Evolutionary conservation across 176 grass and related monocot genomes (phyloP), one percentile per base, ranked within the genome.

Genomic region (Luzula sylvatica): DNA sequence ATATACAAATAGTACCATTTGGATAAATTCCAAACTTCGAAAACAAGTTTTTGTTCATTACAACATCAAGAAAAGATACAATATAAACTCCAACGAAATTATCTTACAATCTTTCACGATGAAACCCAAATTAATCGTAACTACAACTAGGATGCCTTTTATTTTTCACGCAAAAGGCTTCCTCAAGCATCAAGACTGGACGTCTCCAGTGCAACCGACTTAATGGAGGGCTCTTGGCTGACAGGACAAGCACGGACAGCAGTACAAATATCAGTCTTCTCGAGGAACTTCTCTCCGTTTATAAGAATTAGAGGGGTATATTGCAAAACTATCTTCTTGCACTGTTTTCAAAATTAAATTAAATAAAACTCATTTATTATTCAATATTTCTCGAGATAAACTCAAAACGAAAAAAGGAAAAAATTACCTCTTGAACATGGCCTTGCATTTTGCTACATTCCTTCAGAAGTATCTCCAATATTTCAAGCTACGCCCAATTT

Each of bases 241-340:
- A 44, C 55, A 3, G 69, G n/a, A 14, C 92, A 96, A 0, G 72
- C 85, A 72, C 73, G 74, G 16, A 83, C 7, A 3, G 71, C 25
- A n/a, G 35, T 38, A 8, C 92, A 96, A 17, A 96, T 27, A 66
- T 90, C 78, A 39, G 72, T 89, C 58, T 78, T 86, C 75, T 90
- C 78, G 0, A 96, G 68, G 26, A 89, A 96, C 54, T 89, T 96
- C 72, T 89, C 92, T 7, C 92, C 78, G 39, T 89, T 90, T 7
- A 86, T 49, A 52, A 96, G 50, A 50, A 96, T 82, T 17, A 96
- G 85, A 26, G 85, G 92, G 7, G 71, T 50, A 39, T 96, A 96
- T 15, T 86, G 77, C 54, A 96, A 73, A 56, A 96, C 85, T 70
- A 96, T 15, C 42, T 61, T 68, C 75, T 96, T 96, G 85, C 92